These are phyloP conservation scores for Lepidopterella palustris DNA, from an alignment of 495 filamentous ascomycete species.

Conservation along the genomic window DNA sequence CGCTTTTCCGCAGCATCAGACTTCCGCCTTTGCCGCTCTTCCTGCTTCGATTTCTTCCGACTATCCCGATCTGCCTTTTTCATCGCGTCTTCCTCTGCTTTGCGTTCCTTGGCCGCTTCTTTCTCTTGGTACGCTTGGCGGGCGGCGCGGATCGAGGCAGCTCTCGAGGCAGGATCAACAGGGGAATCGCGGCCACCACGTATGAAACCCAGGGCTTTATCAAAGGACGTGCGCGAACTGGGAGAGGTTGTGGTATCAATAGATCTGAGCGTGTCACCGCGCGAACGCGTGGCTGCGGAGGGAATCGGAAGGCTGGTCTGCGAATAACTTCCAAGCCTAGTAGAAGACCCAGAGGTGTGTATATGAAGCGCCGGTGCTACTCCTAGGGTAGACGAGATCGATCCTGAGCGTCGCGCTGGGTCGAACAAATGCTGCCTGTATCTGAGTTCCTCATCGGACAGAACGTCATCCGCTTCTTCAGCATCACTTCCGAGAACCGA, in stretches of 20 bases:
- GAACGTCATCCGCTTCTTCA: slow-evolving; percentile 35
- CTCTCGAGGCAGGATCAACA: slow-evolving; percentile 47
- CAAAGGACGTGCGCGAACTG: slow-evolving; percentile 50
- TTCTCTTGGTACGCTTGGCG: slow-evolving; percentile 52
- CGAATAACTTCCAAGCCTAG: slow-evolving; percentile 43
- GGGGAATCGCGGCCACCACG: slow-evolving; percentile 42
- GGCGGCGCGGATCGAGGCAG: slow-evolving; percentile 49
- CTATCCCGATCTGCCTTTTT: slow-evolving; percentile 41
- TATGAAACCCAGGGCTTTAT: slow-evolving; percentile 49
- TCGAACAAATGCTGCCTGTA: slow-evolving; percentile 23
- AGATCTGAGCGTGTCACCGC: slow-evolving; percentile 28
- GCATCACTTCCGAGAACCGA: slow-evolving; percentile 41
- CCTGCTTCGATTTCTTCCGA: slow-evolving; percentile 25
- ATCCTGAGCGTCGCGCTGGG: slow-evolving; percentile 28
- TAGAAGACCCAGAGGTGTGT: slow-evolving; percentile 43
- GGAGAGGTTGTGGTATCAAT: slow-evolving; percentile 42
- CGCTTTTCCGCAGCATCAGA: slow-evolving; percentile 17
- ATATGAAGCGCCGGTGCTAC: slow-evolving; percentile 29
- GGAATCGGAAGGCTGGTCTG: slow-evolving; percentile 50
- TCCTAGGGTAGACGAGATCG: slow-evolving; percentile 31
- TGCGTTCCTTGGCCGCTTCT: slow-evolving; percentile 52
- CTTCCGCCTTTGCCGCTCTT: slow-evolving; percentile 32
- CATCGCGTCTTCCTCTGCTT: slow-evolving; percentile 49
- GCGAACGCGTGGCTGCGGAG: slow-evolving; percentile 33
- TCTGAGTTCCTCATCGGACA: slow-evolving; percentile 33